Base-by-base conservation (phyloP, 1,139 yeast species). In the Pneumocystis oryctolagi region DNA sequence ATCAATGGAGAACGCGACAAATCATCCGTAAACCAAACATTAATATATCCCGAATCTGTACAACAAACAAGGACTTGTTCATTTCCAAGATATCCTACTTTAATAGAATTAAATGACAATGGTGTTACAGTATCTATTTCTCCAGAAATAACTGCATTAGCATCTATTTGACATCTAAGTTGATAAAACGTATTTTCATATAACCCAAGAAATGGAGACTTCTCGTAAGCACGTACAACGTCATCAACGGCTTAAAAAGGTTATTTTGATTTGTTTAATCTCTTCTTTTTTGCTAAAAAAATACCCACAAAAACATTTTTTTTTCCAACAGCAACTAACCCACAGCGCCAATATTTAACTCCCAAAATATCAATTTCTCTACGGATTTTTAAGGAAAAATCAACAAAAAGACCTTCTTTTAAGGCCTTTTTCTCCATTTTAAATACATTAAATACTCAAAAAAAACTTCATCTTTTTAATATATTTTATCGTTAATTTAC, bases 41-140 rank as follows among this genome's bases (percentile, higher is more conserved):
- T 57, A 20, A 57, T 53, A 34, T 58, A 25, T 18, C 63, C 63
- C 16, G 60, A 40, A 18, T 60, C 63, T 9, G 59, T 60, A 4
- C 57, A 60, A 30, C 58, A 57, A 25, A 61, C 37, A 39, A 61
- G 61, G 9, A 61, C 61, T 16, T 61, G 61, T 39, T 57, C 56
- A 31, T 37, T 16, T n/a, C 63, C 63, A 9, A 61, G 3, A 12
- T 47, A 47, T 47, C 55, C 55, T 25, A 47, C 31, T 14, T 47
- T 47, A 25, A 47, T 47, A 25, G 55, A 47, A 47, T 47, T 47
- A 25, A 47, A 47, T 6, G 55, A 47, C 12, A 47, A 14, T 2
- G 55, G 55, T 28, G 55, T 47, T 28, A 25, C 16, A 20, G 12
- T 8, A 14, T 47, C 55, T 25, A 47, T 47, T 47, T 47, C 55